Conservation (phyloP, 208 protist species). For the Trypanosoma theileri region DNA sequence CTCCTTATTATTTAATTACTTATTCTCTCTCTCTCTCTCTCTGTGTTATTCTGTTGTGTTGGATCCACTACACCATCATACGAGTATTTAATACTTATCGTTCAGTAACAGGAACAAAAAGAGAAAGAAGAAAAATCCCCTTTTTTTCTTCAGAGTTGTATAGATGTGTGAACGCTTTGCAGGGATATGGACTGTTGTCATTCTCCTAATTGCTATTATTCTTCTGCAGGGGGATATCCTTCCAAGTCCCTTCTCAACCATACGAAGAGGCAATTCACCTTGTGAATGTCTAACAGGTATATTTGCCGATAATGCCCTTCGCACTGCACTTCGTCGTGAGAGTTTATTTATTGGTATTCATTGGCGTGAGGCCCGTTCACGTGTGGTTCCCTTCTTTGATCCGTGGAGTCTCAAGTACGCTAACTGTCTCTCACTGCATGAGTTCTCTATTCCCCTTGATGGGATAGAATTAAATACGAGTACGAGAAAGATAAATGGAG, state of each 20-base stretch:
- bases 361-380: neutral
- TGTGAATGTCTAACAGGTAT: constrained; percentile 16
- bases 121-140: neutral
- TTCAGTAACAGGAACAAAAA: too few relatives aligned
- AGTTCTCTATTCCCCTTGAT: neutral
- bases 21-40: neutral
- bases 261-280: neutral
- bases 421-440: constrained; percentile 7
- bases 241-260: neutral
- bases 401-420: constrained; percentile 15
- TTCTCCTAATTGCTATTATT: neutral
- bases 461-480: neutral
- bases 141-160: neutral
- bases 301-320: constrained; percentile 1
- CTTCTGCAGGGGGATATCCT: neutral
- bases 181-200: neutral
- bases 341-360: constrained; percentile 17
- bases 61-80: neutral
- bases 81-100: too few relatives aligned
- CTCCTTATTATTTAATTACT: too few relatives aligned
- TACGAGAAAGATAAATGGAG: too few relatives aligned
- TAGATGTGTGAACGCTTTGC: neutral
- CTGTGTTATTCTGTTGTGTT: neutral
- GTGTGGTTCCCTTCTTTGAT: neutral
- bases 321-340: neutral